Evolutionary conservation across 495 filamentous ascomycete species (phyloP).

Genomic region (Annulohypoxylon bovei): DNA sequence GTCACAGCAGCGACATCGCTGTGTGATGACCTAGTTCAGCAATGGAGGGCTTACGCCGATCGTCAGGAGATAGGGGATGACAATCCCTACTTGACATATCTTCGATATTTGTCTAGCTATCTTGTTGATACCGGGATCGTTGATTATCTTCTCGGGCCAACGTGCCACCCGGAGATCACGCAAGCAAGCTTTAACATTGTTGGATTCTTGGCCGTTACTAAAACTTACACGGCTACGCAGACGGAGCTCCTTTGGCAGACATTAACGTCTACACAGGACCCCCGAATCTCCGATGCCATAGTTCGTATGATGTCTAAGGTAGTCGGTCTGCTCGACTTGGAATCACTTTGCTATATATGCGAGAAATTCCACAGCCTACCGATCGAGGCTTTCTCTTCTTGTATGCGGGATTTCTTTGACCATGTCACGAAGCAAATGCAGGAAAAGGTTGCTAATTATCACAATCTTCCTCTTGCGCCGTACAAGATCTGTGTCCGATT

Average conservation of each 20-base stretch:
- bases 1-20: conserved; percentile 76
- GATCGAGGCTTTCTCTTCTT: conserved; percentile 63
- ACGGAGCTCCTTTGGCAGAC: conserved; percentile 88
- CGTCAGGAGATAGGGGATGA: conserved; percentile 55
- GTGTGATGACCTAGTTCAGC: conserved; percentile 72
- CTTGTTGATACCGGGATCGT: conserved; percentile 73
- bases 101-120: conserved; percentile 72
- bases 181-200: conserved; percentile 82
- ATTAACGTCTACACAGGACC: conserved; percentile 83
- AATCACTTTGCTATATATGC: conserved; percentile 74
- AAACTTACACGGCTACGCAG: conserved; percentile 73
- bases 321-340: conserved; percentile 65
- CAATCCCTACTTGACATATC: conserved; percentile 52
- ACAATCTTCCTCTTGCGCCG: conserved; percentile 44
- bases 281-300: conserved; percentile 81
- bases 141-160: conserved; percentile 88
- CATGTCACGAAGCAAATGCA: conserved; percentile 48
- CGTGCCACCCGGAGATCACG: conserved; percentile 92
- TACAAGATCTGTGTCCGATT: conserved; percentile 71
- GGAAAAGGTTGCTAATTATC: conserved; percentile 26
- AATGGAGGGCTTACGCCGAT: conserved; percentile 63
- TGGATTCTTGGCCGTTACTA: conserved; percentile 86
- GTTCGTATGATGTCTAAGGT: conserved; percentile 78
- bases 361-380: conserved; percentile 76
- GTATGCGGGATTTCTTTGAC: conserved; percentile 64